Evolutionary conservation across 148 eudicot species (phyloP), one percentile per base, ranked within the genome.

Genomic region (Camellia lanceoleosa): DNA sequence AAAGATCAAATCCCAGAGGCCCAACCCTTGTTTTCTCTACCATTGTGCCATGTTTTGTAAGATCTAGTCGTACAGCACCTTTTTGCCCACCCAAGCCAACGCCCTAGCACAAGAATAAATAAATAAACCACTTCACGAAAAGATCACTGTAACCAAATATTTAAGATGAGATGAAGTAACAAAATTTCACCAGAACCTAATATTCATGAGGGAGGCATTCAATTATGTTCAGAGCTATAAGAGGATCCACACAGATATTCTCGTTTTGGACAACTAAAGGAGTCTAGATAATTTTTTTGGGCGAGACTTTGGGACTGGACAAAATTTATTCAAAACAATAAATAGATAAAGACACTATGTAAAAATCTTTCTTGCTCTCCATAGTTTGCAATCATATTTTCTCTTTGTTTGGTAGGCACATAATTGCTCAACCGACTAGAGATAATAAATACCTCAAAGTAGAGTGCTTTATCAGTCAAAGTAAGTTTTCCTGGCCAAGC

Each of bases 401-500:
- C 16, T 73, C 49, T 15, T 38, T 54, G 76, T 60, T 73, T 73
- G n/a, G 16, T 55, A 56, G 47, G 7, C 4, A 18, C 63, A 73
- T 62, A 14, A 64, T 62, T 19, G 41, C 14, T 81, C 79, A 81
- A 46, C 58, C 78, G 63, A 78, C 68, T 80, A 69, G 63, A 71
- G 72, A 56, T 43, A 30, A 68, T 19, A 77, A 65, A 30, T 88
- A 94, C 98, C 97, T 94, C 98, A 85, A 92, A 94, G 88, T 94
- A 91, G 18, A 94, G 92, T 70, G 97, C 94, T 74, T 79, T 91
- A 78, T 94, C 95, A 23, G 98, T 94, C 92, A 94, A 87, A 44
- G 90, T 91, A 76, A 92, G 84, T 82, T 91, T 91, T 81, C 98
- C 98, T 3, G 98, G 98, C 94, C 95, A 92, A 75, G 97, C 95